Evolutionary conservation across 148 eudicot species (phyloP), one percentile per base, ranked within the genome.

Genomic region (Chenopodium formosanum): DNA sequence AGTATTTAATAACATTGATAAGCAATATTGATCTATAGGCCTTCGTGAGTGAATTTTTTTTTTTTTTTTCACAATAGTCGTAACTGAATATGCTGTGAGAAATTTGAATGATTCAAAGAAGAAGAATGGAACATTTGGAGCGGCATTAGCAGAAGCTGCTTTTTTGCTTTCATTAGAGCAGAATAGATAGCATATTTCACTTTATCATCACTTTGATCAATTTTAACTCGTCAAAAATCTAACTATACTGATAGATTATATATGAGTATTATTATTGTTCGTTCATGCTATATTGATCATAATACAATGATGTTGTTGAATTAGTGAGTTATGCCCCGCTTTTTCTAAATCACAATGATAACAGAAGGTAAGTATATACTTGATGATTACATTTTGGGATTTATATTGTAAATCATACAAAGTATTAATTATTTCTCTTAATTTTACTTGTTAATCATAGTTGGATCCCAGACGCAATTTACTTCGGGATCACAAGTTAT

Each of bases 141-240:
- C 76, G n/a, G 83, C 83, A 69, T 75, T 84, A 46, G 86, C 80
- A 25, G 86, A 84, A 84, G 86, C 86, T 75, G 83, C 80, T 9
- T 84, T 84, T 79, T 65, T 84, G 4, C 25, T 84, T 12, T 79
- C 80, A 29, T 14, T 84, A 22, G 75, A 73, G 75, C 56, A 44
- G 11, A 73, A 73, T 32, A 73, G 75, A 58, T 22, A 73, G 32
- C 32, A 73, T 2, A 47, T 73, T 5, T 1, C 7, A 17, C 73
- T 31, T 31, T 16, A 31, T 31, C 2, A 16, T 69, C 1, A 63
- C 22, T 63, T 8, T 25, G 69, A 65, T 65, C 60, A n/a, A 65
- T 65, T 9, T 65, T 9, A 65, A 1, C 12, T 65, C 31, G 5
- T 27, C 52, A 8, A 48, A 48, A 48, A 48, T 53, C 17, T 2